Percentiles rank a stretch among this genome's conserved stretches.
phyloP scores from a whole-genome alignment of 305 asterid species.

The Solanum hybrid region DNA sequence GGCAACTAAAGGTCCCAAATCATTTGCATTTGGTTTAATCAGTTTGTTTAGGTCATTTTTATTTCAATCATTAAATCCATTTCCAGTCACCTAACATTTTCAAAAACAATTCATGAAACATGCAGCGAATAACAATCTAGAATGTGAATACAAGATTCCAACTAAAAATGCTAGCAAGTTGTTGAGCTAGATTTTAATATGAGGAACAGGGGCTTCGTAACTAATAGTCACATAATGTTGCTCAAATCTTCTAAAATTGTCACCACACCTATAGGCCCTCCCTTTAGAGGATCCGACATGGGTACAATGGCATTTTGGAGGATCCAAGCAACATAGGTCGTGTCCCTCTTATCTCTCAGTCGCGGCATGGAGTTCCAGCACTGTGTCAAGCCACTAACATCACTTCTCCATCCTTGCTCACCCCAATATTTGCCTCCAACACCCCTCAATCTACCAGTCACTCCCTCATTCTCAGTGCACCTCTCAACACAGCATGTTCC shows the following conservation, averaged over 20 bases:
- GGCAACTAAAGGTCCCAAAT: not conserved
- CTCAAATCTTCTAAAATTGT: not conserved
- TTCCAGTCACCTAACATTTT: not conserved
- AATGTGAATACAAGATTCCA: not conserved
- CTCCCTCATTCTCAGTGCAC: not conserved
- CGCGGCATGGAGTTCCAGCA: not conserved
- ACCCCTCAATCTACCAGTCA: not conserved
- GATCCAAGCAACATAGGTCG: not conserved
- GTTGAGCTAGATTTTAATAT: not conserved
- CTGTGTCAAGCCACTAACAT: not conserved
- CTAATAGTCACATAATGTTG: not conserved
- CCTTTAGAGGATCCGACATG: not conserved
- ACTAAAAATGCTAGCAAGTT: not conserved
- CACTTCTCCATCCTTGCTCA: not conserved
- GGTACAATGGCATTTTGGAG: not conserved
- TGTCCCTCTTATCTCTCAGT: not conserved
- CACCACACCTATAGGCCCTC: not conserved
- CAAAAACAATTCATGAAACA: not conserved
- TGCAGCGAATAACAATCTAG: not conserved
- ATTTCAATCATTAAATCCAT: not conserved
- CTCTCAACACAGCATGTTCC: not conserved
- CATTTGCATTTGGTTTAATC: not conserved
- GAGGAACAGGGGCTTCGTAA: not conserved
- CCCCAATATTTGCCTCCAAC: not conserved
- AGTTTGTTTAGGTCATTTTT: not conserved